Conservation (phyloP, 768 basidiomycete species). For the Suillus occidentalis region DNA sequence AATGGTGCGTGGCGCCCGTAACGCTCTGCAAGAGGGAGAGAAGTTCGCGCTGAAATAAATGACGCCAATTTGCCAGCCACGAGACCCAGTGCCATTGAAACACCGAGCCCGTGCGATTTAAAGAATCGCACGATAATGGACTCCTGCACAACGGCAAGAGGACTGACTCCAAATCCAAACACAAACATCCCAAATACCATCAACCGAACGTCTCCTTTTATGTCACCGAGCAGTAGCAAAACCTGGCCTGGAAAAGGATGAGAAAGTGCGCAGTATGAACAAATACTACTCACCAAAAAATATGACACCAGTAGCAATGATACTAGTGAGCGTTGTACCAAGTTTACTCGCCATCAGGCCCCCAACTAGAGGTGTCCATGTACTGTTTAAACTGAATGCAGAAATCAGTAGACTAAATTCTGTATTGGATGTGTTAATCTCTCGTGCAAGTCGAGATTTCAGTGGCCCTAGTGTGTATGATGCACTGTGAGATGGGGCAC, state of each 20-base stretch:
- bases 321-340: constrained; percentile 70
- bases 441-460: constrained; percentile 65
- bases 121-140: constrained; percentile 85
- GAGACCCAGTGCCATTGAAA: constrained; percentile 81
- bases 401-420: constrained; percentile 79
- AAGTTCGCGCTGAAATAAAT: constrained; percentile 72
- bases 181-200: constrained; percentile 79
- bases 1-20: constrained; percentile 76
- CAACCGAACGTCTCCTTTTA: constrained; percentile 54
- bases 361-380: constrained; percentile 77
- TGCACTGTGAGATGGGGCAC: constrained; percentile 42
- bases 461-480: constrained; percentile 77
- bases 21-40: constrained; percentile 69
- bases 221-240: constrained; percentile 66
- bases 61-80: constrained; percentile 79
- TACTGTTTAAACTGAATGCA: constrained; percentile 72
- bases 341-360: constrained; percentile 69
- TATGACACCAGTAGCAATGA: constrained; percentile 74
- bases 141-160: constrained; percentile 81
- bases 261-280: constrained; percentile 6
- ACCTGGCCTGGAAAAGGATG: constrained; percentile 49
- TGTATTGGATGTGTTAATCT: constrained; percentile 73
- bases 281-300: constrained; percentile 46
- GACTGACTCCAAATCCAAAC: constrained; percentile 78
- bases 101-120: constrained; percentile 69